Evolutionary conservation across 164 flowering plant species (phyloP).

Genomic region (Chloranthus sessilifolius): DNA sequence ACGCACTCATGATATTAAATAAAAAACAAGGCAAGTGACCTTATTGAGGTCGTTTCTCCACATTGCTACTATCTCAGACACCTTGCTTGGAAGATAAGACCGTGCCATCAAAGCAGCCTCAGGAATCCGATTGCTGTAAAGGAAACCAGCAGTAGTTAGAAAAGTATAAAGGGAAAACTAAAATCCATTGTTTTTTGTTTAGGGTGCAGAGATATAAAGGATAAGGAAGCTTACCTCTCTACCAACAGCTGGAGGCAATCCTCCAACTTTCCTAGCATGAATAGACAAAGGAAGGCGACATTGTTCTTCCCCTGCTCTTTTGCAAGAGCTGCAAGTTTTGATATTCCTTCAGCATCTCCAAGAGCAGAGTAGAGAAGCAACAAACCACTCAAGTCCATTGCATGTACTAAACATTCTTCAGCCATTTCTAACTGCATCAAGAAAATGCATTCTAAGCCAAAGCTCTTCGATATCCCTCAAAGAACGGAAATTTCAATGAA

Average conservation of each 20-base stretch:
- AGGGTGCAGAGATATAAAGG: neutral
- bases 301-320: slow-evolving; percentile 95
- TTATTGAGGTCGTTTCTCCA: slow-evolving; percentile 95
- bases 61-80: slow-evolving; percentile 77
- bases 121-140: slow-evolving; percentile 93
- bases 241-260: slow-evolving; percentile 92
- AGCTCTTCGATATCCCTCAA: too few species aligned
- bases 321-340: slow-evolving; percentile 73
- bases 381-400: slow-evolving; percentile 92
- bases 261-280: slow-evolving; percentile 88
- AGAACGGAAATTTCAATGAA: too few species aligned
- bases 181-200: too few species aligned
- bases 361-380: slow-evolving; percentile 88
- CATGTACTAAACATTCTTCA: slow-evolving; percentile 78
- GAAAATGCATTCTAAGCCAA: slow-evolving; percentile 3
- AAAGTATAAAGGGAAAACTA: neutral
- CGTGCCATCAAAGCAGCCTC: slow-evolving; percentile 99
- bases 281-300: slow-evolving; percentile 89
- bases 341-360: slow-evolving; percentile 89
- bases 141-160: too few species aligned
- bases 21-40: too few species aligned
- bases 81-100: slow-evolving; percentile 99
- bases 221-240: slow-evolving; percentile 61
- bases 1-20: too few species aligned
- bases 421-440: slow-evolving; percentile 89